Evolutionary conservation across 257 asterid species (phyloP).

Genomic region (Solanum dulcamara): DNA sequence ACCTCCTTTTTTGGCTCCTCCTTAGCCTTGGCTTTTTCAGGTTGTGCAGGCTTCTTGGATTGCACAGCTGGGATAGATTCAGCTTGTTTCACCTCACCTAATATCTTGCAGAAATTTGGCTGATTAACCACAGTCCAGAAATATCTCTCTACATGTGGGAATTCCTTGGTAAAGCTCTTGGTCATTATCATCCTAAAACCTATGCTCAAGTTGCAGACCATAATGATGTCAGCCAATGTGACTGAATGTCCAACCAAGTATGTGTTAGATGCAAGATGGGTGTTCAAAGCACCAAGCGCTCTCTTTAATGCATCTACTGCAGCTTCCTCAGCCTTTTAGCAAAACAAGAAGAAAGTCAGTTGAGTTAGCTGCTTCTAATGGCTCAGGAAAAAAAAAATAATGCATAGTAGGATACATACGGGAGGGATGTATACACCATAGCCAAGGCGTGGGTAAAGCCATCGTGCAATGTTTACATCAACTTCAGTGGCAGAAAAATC

Average conservation of each 20-base stretch:
- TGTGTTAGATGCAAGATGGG: slow-evolving; percentile 66
- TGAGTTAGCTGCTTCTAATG: neutral
- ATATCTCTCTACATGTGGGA: slow-evolving; percentile 89
- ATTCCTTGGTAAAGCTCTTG: slow-evolving; percentile 78
- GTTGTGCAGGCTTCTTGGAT: slow-evolving; percentile 68
- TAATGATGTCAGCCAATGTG: slow-evolving; percentile 72
- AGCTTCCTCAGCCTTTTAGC: slow-evolving; percentile 61
- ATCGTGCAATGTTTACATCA: slow-evolving; percentile 17
- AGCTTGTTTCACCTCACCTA: slow-evolving; percentile 55
- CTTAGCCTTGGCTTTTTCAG: slow-evolving; percentile 57
- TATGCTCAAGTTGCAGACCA: slow-evolving; percentile 37
- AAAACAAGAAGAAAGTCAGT: neutral
- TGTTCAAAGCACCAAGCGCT: slow-evolving; percentile 58
- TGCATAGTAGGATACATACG: slow-evolving; percentile 21
- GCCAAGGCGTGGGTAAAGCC: slow-evolving; percentile 72
- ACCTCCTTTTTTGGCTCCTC: slow-evolving; percentile 53
- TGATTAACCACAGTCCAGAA: slow-evolving; percentile 86
- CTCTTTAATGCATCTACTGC: slow-evolving; percentile 60
- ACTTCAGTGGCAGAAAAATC: slow-evolving; percentile 66
- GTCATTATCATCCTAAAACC: slow-evolving; percentile 50
- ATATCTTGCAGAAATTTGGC: slow-evolving; percentile 61
- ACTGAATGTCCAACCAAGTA: slow-evolving; percentile 78
- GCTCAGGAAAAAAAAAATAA: neutral
- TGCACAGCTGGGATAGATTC: slow-evolving; percentile 54
- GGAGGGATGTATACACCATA: slow-evolving; percentile 28